Evolutionary conservation across 306 rosid species (phyloP).

Genomic region (Albizia julibrissin): DNA sequence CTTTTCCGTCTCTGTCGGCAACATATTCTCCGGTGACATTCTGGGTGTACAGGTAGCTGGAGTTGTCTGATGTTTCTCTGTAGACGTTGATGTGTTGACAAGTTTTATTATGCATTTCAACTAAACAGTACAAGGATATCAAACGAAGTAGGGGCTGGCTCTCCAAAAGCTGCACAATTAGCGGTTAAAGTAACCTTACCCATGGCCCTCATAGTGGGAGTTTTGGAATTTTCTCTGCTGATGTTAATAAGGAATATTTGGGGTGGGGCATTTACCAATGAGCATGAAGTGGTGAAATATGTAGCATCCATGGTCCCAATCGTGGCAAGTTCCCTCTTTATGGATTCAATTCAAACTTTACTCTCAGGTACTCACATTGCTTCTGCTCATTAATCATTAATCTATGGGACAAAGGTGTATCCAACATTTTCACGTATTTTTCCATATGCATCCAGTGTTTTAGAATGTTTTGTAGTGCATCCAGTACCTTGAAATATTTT

Average conservation of each 20-base stretch:
- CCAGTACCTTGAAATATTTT: too few relatives aligned
- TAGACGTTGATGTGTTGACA: too few relatives aligned
- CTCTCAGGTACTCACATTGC: constrained; percentile 36
- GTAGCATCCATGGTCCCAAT: constrained; percentile 63
- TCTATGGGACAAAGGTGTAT: too few relatives aligned
- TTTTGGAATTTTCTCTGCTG: constrained; percentile 43
- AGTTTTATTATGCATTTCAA: constrained; percentile 12
- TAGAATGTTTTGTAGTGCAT: too few relatives aligned
- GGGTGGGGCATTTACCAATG: constrained; percentile 69
- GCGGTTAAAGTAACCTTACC: constrained; percentile 55
- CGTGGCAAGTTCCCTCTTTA: constrained; percentile 21
- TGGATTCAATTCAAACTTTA: constrained; percentile 49
- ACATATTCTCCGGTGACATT: too few relatives aligned
- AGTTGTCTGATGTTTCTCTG: too few relatives aligned
- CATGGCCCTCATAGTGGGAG: constrained; percentile 43
- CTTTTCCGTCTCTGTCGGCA: too few relatives aligned
- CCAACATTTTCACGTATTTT: too few relatives aligned
- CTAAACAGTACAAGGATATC: constrained; percentile 69
- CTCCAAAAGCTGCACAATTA: constrained; percentile 58
- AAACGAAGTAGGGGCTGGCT: constrained; percentile 76
- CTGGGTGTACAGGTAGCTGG: too few relatives aligned
- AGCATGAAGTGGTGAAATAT: constrained; percentile 55
- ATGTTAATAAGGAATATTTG: constrained; percentile 58
- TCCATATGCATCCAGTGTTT: too few relatives aligned
- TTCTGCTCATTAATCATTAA: background rate